Evolutionary conservation across 148 eudicot species (phyloP).

Genomic region (Chenopodium album): DNA sequence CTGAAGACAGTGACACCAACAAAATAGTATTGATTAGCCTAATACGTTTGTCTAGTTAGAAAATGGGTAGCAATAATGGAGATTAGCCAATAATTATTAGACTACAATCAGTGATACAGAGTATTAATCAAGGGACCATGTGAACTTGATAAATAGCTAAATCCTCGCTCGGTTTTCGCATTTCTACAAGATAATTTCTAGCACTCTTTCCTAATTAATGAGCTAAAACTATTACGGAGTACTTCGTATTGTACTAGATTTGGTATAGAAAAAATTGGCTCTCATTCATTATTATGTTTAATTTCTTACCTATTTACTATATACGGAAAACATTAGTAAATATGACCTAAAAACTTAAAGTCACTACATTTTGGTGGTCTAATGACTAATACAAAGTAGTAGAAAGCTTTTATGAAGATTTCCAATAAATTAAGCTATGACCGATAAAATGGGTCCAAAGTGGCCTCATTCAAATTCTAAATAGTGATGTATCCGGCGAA

Average conservation of each 20-base stretch:
- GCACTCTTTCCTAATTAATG: neutral
- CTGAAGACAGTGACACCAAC: conserved; percentile 4
- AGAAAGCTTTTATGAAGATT: too few species aligned
- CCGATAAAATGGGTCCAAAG: too few species aligned
- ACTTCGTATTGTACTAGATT: neutral
- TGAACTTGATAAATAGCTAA: neutral
- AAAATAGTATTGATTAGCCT: neutral
- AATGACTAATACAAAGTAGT: too few species aligned
- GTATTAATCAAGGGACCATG: neutral
- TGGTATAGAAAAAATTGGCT: neutral
- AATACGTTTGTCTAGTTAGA: neutral
- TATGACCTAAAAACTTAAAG: too few species aligned
- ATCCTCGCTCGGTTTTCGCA: neutral
- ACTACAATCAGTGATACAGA: neutral
- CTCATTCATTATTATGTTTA: neutral
- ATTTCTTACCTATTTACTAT: too few species aligned
- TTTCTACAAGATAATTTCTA: neutral
- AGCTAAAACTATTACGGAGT: neutral
- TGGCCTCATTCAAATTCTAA: too few species aligned
- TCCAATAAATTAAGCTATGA: too few species aligned
- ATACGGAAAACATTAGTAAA: too few species aligned
- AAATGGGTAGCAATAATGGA: conserved; percentile 16
- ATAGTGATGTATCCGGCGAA: too few species aligned
- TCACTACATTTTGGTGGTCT: too few species aligned
- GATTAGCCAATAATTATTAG: conserved; percentile 6